Conservation (phyloP, 2,329 filamentous ascomycete genomes). For the Penicillium brevicompactum region DNA sequence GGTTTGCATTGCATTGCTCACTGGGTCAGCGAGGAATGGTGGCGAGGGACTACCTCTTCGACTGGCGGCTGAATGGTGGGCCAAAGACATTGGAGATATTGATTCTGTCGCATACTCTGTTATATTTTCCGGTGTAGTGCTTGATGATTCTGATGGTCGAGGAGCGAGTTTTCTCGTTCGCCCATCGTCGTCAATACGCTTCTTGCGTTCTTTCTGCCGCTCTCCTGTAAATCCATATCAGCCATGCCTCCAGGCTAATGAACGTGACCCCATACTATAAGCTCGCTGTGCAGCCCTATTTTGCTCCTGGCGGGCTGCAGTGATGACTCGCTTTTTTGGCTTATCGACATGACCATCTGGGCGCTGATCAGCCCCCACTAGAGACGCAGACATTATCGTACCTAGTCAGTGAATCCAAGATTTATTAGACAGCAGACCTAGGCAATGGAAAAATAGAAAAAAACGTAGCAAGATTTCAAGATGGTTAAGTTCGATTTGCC, state of each 20-base stretch:
- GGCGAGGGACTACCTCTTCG: background rate
- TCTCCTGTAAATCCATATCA: constrained; percentile 6
- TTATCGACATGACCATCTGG: background rate
- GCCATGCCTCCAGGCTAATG: background rate
- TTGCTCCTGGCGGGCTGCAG: constrained; percentile 41
- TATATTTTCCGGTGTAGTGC: constrained; percentile 8
- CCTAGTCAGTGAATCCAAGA: background rate
- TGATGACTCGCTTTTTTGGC: constrained; percentile 36
- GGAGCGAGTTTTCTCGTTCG: constrained; percentile 8
- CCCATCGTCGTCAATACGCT: background rate
- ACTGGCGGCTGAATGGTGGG: background rate
- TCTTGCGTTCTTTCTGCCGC: constrained; percentile 15
- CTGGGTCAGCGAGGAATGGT: background rate
- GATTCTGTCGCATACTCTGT: background rate
- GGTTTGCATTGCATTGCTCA: constrained; percentile 10
- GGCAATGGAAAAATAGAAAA: background rate
- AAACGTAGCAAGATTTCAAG: background rate
- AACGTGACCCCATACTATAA: constrained; percentile 32
- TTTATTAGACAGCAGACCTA: background rate
- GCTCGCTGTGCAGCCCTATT: constrained; percentile 40
- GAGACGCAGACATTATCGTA: background rate
- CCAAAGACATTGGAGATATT: background rate
- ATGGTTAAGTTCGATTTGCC: constrained; percentile 37
- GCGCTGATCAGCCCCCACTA: background rate
- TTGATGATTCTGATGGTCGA: constrained; percentile 5